Evolutionary conservation across 2,329 filamentous ascomycete species (phyloP).

Genomic region (Aschersonia sp.): DNA sequence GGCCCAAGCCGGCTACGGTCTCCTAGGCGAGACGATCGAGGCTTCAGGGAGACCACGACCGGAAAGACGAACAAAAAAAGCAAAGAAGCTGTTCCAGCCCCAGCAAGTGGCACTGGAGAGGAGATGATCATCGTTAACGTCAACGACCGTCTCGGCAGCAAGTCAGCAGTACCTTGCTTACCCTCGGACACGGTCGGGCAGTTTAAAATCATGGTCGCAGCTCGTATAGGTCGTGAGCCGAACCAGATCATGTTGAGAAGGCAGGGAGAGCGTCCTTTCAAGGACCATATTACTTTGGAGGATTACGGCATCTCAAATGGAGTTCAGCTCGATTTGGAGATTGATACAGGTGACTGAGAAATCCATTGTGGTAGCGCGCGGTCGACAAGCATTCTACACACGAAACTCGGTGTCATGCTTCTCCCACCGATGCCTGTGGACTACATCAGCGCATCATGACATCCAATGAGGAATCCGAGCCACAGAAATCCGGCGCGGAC

Average conservation of each 20-base stretch:
- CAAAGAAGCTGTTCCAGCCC: conserved; percentile 10
- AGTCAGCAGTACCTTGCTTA: conserved; percentile 81
- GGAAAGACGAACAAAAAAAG: conserved; percentile 20
- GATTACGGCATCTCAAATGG: conserved; percentile 94
- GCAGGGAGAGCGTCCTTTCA: conserved; percentile 87
- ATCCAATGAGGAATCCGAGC: too few relatives aligned
- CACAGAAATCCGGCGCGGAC: too few relatives aligned
- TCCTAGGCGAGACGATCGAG: conserved; percentile 11
- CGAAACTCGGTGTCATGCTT: neutral
- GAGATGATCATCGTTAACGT: conserved; percentile 91
- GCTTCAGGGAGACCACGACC: conserved; percentile 18
- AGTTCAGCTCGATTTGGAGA: conserved; percentile 52
- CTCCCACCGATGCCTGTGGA: neutral
- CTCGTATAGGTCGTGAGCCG: conserved; percentile 74
- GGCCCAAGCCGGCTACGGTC: conserved; percentile 6
- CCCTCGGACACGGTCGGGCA: conserved; percentile 71
- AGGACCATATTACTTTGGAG: conserved; percentile 73
- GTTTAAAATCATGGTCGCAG: conserved; percentile 86
- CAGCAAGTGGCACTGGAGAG: conserved; percentile 30
- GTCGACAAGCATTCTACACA: neutral
- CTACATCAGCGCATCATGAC: too few relatives aligned
- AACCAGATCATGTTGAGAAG: conserved; percentile 86
- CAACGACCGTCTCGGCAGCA: conserved; percentile 94
- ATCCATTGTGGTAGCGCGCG: neutral
- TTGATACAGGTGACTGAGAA: conserved; percentile 43